phyloP scores from a whole-genome alignment of 2,329 filamentous ascomycete species.

The Sclerotinia spermophila region DNA sequence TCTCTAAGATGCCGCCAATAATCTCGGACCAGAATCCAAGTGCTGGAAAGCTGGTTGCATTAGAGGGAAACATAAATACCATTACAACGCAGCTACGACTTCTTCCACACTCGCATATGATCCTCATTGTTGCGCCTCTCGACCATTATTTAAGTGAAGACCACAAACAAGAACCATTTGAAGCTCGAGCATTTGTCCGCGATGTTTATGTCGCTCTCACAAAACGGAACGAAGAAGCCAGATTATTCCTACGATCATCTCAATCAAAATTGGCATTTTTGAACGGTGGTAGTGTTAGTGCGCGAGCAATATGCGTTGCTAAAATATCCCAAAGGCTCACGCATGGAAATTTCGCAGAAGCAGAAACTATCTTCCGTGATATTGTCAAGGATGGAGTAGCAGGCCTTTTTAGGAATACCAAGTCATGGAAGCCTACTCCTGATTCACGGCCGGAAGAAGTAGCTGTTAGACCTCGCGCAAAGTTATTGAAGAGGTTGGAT shows the following conservation, averaged over 20 bases:
- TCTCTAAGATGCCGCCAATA: conserved; percentile 17
- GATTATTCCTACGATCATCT: conserved; percentile 48
- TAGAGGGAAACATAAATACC: conserved; percentile 54
- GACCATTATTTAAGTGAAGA: conserved; percentile 27
- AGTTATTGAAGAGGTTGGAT: not conserved
- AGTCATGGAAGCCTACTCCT: not conserved
- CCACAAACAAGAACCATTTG: conserved; percentile 38
- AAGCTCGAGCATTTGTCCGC: conserved; percentile 44
- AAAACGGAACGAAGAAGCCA: conserved; percentile 47
- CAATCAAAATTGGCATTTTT: conserved; percentile 53
- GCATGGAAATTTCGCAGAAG: conserved; percentile 47
- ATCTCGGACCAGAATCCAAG: not conserved
- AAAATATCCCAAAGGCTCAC: conserved; percentile 52
- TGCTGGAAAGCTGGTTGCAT: conserved; percentile 52
- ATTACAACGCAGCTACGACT: conserved; percentile 58
- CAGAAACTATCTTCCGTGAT: conserved; percentile 49
- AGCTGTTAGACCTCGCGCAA: not conserved
- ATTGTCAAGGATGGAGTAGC: conserved; percentile 49
- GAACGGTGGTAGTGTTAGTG: conserved; percentile 55
- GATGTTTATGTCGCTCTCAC: conserved; percentile 49
- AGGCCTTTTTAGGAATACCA: conserved; percentile 34
- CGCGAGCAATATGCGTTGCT: conserved; percentile 52
- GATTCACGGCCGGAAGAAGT: not conserved
- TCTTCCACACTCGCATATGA: conserved; percentile 55
- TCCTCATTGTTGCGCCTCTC: conserved; percentile 51